Evolutionary conservation across 352 stramenopile genomes (phyloP), one percentile per base, ranked within the genome.

Genomic region (Discostella stelligera): DNA sequence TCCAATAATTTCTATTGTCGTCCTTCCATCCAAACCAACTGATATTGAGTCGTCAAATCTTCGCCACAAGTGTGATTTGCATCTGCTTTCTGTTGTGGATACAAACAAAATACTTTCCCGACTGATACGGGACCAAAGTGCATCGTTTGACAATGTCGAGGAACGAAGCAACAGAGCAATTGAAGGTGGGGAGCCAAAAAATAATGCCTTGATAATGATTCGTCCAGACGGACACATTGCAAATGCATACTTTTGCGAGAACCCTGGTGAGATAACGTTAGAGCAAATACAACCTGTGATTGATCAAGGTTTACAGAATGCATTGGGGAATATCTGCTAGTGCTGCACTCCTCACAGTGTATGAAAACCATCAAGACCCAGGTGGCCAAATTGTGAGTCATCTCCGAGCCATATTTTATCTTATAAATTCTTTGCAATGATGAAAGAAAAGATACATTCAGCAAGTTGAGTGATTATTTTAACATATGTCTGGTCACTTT

Each of bases 221-320:
- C 65, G 84, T 55, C 84, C 81, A 18, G 84, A 89, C 76, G 79
- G 84, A 10, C 84, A 90, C 66, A 69, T 90, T 50, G 70, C 79
- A 56, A 69, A 69, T 62, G 39, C 49, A 52, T 61, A 23, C 18
- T 65, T 79, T 10, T n/a, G 49, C 14, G 18, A 41, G 13, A 69
- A 37, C 44, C 58, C 18, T 55, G 16, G 7, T 14, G 32, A 56
- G 39, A n/a, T 37, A 39, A 63, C 49, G 46, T 49, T 30, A 14
- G 21, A 20, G 39, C 62, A 60, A 18, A 61, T 70, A 8, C 62
- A 49, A 46, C 20, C 27, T 3, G 48, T 20, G 11, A 65, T 77
- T 64, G 68, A 77, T 32, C 49, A 70, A 52, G 68, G 68, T 54
- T 64, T 77, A n/a, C 58, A 58, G 20, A 77, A 77, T 65, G 59